Evolutionary conservation across 2,329 filamentous ascomycete species (phyloP).

Genomic region (Lasiodiplodia sp.): DNA sequence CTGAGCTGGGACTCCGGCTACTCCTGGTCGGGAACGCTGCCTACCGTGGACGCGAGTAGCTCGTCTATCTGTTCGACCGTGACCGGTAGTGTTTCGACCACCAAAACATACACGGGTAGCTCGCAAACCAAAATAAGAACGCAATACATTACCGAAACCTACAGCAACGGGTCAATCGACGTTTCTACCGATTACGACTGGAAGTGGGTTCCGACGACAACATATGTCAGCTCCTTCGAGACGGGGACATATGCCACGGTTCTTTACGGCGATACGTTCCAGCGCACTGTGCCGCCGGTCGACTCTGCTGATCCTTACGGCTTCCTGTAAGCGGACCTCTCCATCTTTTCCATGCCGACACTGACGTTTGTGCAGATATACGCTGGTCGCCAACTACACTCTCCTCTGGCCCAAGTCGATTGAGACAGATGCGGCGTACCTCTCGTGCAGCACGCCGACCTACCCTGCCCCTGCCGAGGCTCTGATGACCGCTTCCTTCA

Average conservation of each 20-base stretch:
- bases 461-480: slow-evolving; percentile 5
- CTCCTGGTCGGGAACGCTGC: neutral
- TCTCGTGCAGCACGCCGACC: neutral
- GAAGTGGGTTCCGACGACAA: neutral
- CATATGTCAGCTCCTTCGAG: neutral
- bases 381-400: neutral
- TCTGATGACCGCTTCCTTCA: neutral
- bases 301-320: slow-evolving; percentile 7
- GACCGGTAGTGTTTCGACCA: neutral
- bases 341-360: too few species aligned
- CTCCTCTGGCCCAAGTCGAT: slow-evolving; percentile 12
- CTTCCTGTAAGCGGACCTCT: neutral
- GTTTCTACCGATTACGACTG: neutral
- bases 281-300: neutral
- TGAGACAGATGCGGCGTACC: slow-evolving; percentile 6
- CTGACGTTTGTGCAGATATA: neutral
- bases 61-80: slow-evolving; percentile 1
- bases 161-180: neutral
- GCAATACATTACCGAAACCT: neutral
- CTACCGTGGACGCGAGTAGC: neutral
- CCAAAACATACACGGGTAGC: neutral
- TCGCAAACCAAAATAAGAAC: neutral
- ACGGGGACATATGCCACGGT: neutral
- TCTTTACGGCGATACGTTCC: slow-evolving; percentile 9
- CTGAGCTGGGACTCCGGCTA: slow-evolving; percentile 6